phyloP scores from a whole-genome alignment of 176 grass and related monocot genomes.

The Secale cereale region DNA sequence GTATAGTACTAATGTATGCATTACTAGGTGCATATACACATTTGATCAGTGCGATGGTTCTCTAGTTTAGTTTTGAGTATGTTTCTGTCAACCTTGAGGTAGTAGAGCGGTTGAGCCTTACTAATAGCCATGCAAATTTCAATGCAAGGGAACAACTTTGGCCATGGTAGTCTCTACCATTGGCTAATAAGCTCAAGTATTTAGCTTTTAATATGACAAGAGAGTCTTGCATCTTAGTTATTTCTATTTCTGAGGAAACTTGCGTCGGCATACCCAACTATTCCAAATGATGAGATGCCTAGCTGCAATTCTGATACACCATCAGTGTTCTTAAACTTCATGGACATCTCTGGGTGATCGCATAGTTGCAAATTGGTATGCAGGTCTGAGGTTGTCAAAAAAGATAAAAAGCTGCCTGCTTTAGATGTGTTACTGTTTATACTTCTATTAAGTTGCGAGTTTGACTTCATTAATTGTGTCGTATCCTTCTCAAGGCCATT shows the following conservation, averaged over 20 bases:
- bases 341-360: background rate
- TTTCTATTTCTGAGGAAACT: background rate
- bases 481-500: conserved; percentile 9
- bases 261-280: background rate
- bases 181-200: background rate
- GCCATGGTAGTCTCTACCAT: background rate
- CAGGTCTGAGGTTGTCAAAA: background rate
- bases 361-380: background rate
- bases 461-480: background rate
- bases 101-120: background rate
- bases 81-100: background rate
- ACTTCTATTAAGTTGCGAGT: background rate
- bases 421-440: background rate
- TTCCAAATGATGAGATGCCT: background rate
- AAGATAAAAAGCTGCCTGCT: background rate
- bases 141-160: conserved; percentile 2
- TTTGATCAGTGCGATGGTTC: background rate
- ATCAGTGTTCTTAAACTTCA: background rate
- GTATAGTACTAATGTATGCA: background rate
- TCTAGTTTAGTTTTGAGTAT: background rate
- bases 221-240: background rate
- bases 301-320: background rate
- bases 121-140: background rate
- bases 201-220: background rate
- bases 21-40: background rate